These are phyloP conservation scores for Zalaria sp. DNA, from an alignment of 2,329 filamentous ascomycete genomes.

Conservation along the genomic window DNA sequence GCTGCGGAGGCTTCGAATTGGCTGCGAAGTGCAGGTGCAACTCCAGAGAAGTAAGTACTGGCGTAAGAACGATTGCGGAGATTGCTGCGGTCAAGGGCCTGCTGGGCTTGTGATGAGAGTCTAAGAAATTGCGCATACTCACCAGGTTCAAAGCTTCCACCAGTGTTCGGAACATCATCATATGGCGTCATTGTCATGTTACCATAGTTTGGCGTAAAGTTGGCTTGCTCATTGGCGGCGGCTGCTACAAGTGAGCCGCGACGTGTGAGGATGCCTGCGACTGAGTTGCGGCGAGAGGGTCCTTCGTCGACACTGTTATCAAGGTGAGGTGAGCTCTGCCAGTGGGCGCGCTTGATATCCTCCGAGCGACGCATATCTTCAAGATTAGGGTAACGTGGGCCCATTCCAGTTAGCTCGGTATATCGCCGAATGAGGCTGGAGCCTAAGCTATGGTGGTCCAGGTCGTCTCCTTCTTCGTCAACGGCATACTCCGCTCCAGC, in stretches of 20 bases:
- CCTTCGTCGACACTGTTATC: constrained; percentile 46
- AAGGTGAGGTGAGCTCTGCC: constrained; percentile 59
- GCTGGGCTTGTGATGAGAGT: not conserved
- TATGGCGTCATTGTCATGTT: not conserved
- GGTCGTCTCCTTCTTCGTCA: constrained; percentile 3
- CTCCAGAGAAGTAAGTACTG: constrained; percentile 8
- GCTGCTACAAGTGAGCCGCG: constrained; percentile 18
- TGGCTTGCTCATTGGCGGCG: not conserved
- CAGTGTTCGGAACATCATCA: not conserved
- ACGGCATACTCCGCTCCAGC: constrained; percentile 1
- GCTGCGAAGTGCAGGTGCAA: constrained; percentile 6
- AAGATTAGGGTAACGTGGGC: constrained; percentile 29
- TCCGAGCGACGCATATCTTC: constrained; percentile 30
- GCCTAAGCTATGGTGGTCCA: not conserved
- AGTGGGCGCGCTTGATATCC: constrained; percentile 29
- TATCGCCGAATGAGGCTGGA: constrained; percentile 2
- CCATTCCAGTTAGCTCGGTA: constrained; percentile 3
- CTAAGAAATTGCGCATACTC: not conserved
- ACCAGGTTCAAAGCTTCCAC: not conserved
- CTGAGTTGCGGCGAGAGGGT: constrained; percentile 68
- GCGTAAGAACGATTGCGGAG: constrained; percentile 7
- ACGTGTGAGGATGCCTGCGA: constrained; percentile 36
- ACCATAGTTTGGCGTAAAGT: not conserved
- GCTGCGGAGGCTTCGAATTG: constrained; percentile 9
- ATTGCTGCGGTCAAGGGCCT: constrained; percentile 4